Base-by-base conservation (phyloP, 495 filamentous ascomycete species). In the Podospora sp. region DNA sequence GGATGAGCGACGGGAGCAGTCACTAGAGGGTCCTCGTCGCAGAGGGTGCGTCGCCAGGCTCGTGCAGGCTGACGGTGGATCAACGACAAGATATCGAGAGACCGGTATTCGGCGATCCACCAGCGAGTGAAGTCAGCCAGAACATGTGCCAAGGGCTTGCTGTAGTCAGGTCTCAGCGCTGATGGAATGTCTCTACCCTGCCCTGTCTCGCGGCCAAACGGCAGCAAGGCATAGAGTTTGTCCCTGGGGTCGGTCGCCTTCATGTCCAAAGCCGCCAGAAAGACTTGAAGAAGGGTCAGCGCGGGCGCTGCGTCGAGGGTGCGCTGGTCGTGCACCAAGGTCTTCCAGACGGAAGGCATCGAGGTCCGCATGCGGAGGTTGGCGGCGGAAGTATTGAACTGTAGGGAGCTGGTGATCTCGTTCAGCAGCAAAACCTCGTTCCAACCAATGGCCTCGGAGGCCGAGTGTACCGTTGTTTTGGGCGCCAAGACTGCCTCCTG, bases 171-270 rank as follows among this genome's bases (percentile, higher is more conserved):
- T 8, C 49, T 57, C 20, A 62, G 58, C 1, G 50, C 16, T 0
- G 14, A 21, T 2, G 50, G 65, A 3, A 67, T 53, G 3, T 56
- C 20, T 9, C 14, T n/a, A 14, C 24, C 52, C 11, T 35, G 18
- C 20, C 29, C 40, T n/a, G 65, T 67, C 27, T 67, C 65, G n/a
- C 49, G 50, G 3, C 65, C 65, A 50, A 67, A 67, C 7, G 65
- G 16, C 9, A 67, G 33, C 16, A 67, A 11, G 2, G 65, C 65
- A 56, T 56, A 67, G 9, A 67, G 59, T 22, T 67, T 62, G 29
- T 67, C 65, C 11, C 65, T 61, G 7, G 59, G 59, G 50, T 67
- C 59, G 16, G 65, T 67, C 36, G 65, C 58, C 29, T 67, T 62
- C 49, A 63, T 33, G 22, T 63, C 59, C 58, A 67, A 50, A 2